These are phyloP conservation scores for Saccharum officinarum DNA, from an alignment of 176 grass and related monocot species.

Conservation along the genomic window DNA sequence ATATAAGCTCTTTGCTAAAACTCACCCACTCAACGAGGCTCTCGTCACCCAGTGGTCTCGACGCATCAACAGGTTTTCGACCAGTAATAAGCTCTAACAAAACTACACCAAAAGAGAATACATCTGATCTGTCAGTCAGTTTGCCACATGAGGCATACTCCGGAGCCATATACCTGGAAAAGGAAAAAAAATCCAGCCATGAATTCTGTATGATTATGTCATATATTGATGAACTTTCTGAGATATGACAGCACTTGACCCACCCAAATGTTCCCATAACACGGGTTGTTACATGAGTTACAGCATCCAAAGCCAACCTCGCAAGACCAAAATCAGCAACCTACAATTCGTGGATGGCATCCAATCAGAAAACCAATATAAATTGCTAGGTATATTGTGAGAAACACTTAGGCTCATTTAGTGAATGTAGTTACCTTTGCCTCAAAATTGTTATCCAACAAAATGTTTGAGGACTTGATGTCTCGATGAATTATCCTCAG, in stretches of 20 bases:
- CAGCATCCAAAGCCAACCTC: conserved; percentile 83
- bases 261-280: conserved; percentile 99
- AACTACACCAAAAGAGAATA: conserved; percentile 92
- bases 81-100: conserved; percentile 93
- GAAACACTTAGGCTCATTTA: neutral
- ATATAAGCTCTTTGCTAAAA: neutral
- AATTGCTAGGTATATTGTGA: neutral
- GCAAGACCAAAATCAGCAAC: conserved; percentile 96
- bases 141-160: conserved; percentile 94
- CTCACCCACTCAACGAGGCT: conserved; percentile 96
- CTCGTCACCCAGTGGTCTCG: conserved; percentile 62
- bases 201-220: neutral
- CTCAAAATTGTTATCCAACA: conserved; percentile 85
- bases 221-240: neutral
- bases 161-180: conserved; percentile 78
- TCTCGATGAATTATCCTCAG: conserved; percentile 94
- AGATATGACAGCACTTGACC: conserved; percentile 19
- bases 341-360: conserved; percentile 38
- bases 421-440: conserved; percentile 60
- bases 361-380: conserved; percentile 12
- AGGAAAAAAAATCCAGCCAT: neutral
- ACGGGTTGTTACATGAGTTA: conserved; percentile 89
- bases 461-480: conserved; percentile 99
- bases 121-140: conserved; percentile 88
- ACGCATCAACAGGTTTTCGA: conserved; percentile 73